Evolutionary conservation across 176 grass and related monocot species (phyloP).

Genomic region (Musa acuminata): DNA sequence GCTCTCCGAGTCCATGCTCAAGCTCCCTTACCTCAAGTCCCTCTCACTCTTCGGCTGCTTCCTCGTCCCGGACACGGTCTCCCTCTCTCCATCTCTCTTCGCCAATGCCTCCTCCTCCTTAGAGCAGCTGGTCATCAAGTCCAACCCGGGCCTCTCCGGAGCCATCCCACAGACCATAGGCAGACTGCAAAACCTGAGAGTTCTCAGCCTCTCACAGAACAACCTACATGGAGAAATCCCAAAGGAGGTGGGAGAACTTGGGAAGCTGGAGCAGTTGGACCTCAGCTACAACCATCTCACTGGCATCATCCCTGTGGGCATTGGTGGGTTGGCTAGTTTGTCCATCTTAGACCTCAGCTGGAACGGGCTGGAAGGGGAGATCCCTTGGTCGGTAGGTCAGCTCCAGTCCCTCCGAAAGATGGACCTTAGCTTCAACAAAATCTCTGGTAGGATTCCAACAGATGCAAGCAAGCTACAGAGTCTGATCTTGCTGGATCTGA

Average conservation of each 20-base stretch:
- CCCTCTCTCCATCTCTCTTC: constrained; percentile 48
- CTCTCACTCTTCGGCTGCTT: constrained; percentile 72
- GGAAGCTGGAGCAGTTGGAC: constrained; percentile 52
- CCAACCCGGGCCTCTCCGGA: constrained; percentile 48
- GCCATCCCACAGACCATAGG: constrained; percentile 34
- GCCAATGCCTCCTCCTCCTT: constrained; percentile 28
- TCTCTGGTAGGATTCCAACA: constrained; percentile 42
- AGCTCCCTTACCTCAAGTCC: constrained; percentile 55
- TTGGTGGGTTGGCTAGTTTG: constrained; percentile 49
- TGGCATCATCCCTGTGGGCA: constrained; percentile 37
- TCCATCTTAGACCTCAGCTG: constrained; percentile 78
- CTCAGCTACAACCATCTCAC: constrained; percentile 69
- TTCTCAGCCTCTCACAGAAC: constrained; percentile 72
- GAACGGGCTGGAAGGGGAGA: constrained; percentile 40
- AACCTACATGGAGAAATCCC: constrained; percentile 44
- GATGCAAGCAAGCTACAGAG: constrained; percentile 39
- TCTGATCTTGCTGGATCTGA: constrained; percentile 66
- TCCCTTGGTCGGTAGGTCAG: constrained; percentile 35
- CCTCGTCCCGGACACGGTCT: not conserved
- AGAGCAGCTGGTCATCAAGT: constrained; percentile 71
- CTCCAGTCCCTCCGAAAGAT: constrained; percentile 51
- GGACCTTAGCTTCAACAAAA: constrained; percentile 69
- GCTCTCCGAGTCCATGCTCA: constrained; percentile 36
- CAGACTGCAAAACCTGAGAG: constrained; percentile 28
- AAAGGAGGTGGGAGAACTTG: constrained; percentile 37